These are phyloP conservation scores for Chrysoporthe cubensis DNA, from an alignment of 2,329 filamentous ascomycete species.

Conservation along the genomic window DNA sequence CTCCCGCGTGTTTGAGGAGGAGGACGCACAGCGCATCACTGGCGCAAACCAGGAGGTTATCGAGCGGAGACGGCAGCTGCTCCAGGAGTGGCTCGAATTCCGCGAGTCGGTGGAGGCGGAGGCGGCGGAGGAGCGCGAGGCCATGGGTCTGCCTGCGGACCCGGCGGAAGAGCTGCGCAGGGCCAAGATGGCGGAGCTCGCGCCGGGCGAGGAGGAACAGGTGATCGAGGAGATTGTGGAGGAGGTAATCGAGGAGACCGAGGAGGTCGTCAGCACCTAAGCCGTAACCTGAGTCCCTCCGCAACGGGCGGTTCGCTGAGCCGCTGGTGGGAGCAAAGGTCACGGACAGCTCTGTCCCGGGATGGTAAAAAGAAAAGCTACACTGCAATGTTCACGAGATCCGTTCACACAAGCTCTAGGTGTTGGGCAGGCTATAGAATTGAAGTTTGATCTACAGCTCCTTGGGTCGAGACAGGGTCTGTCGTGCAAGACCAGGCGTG, in stretches of 20 bases:
- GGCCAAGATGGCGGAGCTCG: slow-evolving; percentile 55
- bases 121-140: slow-evolving; percentile 71
- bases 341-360: background rate
- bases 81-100: slow-evolving; percentile 91
- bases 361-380: background rate
- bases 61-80: slow-evolving; percentile 78
- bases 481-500: background rate
- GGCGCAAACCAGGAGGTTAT: slow-evolving; percentile 94
- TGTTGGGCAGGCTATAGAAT: slow-evolving; percentile 17
- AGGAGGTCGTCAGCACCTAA: slow-evolving; percentile 64
- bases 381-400: background rate
- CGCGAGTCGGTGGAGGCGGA: slow-evolving; percentile 74
- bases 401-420: slow-evolving; percentile 10
- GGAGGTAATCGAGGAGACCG: slow-evolving; percentile 82
- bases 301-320: background rate
- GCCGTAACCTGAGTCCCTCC: background rate
- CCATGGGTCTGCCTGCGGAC: slow-evolving; percentile 67
- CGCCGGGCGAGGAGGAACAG: slow-evolving; percentile 68
- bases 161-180: slow-evolving; percentile 65
- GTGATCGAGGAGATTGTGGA: slow-evolving; percentile 89
- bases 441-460: slow-evolving; percentile 1
- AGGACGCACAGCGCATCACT: slow-evolving; percentile 90
- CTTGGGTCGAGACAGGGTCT: background rate
- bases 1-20: slow-evolving; percentile 90
- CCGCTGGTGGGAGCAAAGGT: background rate